Conservation (phyloP, 768 basidiomycete genomes). For the Cystoderma amianthinum region DNA sequence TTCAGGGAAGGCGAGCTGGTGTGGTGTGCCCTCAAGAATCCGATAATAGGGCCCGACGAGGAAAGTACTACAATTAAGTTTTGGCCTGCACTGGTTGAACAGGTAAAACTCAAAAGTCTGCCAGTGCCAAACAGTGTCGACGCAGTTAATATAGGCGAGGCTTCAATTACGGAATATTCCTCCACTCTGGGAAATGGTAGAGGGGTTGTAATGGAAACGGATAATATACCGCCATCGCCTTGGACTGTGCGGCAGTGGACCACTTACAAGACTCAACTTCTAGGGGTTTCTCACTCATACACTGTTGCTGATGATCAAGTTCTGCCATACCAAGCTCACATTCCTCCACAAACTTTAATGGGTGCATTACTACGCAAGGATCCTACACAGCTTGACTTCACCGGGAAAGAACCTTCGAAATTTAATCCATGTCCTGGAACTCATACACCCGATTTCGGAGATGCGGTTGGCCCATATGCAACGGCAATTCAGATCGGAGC, state of each 20-base stretch:
- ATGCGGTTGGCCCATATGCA: conserved; percentile 57
- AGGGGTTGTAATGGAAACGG: conserved; percentile 10
- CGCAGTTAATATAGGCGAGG: background rate
- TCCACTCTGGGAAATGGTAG: background rate
- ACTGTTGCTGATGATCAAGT: conserved; percentile 49
- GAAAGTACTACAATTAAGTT: conserved; percentile 44
- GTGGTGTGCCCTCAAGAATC: conserved; percentile 53
- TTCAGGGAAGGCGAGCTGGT: conserved; percentile 66
- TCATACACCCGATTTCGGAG: conserved; percentile 29
- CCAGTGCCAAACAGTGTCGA: conserved; percentile 19
- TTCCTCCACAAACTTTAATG: conserved; percentile 46
- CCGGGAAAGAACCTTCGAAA: conserved; percentile 25
- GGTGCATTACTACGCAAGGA: conserved; percentile 38
- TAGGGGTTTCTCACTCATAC: conserved; percentile 46
- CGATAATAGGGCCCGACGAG: conserved; percentile 34
- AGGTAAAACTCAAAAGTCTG: conserved; percentile 41
- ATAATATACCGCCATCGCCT: conserved; percentile 17
- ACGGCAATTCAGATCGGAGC: conserved; percentile 70
- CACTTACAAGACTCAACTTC: conserved; percentile 61
- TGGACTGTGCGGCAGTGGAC: conserved; percentile 60
- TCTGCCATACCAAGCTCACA: conserved; percentile 71
- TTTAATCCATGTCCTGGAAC: conserved; percentile 48
- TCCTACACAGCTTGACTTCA: conserved; percentile 33
- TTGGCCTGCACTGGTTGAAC: conserved; percentile 72
- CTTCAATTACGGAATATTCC: background rate